Conservation (phyloP, 2,329 filamentous ascomycete genomes). For the Paecilomyces formosus region DNA sequence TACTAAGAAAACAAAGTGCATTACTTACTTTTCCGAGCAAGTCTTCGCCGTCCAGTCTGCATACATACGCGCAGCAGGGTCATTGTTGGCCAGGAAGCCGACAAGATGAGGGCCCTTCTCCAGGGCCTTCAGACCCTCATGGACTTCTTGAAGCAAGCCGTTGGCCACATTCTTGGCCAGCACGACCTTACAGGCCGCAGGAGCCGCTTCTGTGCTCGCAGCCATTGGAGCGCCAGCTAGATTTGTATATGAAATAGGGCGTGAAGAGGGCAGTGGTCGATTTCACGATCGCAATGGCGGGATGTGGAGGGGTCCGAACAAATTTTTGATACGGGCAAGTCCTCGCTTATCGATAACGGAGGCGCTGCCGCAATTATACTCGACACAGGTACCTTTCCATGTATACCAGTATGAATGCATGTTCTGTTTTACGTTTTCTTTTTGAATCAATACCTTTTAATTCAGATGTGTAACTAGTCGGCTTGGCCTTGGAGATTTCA, state of each 20-base stretch:
- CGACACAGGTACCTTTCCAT: neutral
- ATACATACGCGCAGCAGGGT: conserved; percentile 86
- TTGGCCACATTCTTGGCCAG: conserved; percentile 83
- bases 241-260: conserved; percentile 3
- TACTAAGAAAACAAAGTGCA: neutral
- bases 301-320: conserved; percentile 11
- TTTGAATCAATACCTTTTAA: too few species aligned
- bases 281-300: neutral
- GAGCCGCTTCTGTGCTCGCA: conserved; percentile 17
- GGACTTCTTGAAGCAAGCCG: conserved; percentile 68
- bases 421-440: too few species aligned
- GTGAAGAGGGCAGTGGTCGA: neutral
- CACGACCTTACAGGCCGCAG: conserved; percentile 76
- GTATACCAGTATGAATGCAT: too few species aligned
- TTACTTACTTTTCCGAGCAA: conserved; percentile 84
- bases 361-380: conserved; percentile 1
- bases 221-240: conserved; percentile 18
- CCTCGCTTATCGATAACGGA: conserved; percentile 32
- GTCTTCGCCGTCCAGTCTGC: conserved; percentile 97
- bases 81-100: conserved; percentile 85
- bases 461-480: too few species aligned
- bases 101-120: conserved; percentile 70
- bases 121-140: conserved; percentile 64
- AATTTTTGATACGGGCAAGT: conserved; percentile 21
- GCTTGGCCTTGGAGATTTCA: too few species aligned